Percentiles rank a stretch among this genome's conserved stretches.
These are phyloP conservation scores for Scenedesmus sp. DNA, from an alignment of 163 green algal species.

Conservation along the genomic window DNA sequence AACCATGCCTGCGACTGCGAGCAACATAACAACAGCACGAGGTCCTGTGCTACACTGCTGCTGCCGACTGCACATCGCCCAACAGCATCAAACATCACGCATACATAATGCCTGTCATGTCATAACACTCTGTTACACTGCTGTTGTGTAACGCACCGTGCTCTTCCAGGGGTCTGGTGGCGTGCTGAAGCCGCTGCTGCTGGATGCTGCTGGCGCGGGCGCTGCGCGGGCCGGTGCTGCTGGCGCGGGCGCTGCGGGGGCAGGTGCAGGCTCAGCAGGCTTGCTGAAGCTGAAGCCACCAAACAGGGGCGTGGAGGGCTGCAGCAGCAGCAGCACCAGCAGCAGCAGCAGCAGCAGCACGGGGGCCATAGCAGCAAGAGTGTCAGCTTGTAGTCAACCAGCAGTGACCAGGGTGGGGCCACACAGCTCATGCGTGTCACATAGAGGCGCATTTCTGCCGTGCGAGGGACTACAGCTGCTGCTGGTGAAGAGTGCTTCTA, in stretches of 20 bases:
- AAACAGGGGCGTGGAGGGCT: constrained; percentile 22
- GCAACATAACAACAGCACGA: no score
- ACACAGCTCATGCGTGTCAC: no score
- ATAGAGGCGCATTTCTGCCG: no score
- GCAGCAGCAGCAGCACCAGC: not conserved
- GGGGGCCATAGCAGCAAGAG: no score
- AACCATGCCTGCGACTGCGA: no score
- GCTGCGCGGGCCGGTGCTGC: not conserved
- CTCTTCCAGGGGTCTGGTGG: not conserved
- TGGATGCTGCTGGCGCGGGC: not conserved
- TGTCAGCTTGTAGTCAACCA: no score
- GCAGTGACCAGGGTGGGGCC: no score
- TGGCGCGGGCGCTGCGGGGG: constrained; percentile 2
- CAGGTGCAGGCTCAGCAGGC: constrained; percentile 10
- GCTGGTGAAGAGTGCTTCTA: not conserved
- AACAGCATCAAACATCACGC: not conserved
- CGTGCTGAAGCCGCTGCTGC: not conserved
- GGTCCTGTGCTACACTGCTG: no score
- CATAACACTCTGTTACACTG: not conserved
- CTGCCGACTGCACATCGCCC: not conserved
- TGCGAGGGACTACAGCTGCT: not conserved
- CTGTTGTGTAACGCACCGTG: not conserved
- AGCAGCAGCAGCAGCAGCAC: not conserved
- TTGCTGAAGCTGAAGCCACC: constrained; percentile 50
- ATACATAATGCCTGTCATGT: not conserved